These are phyloP conservation scores for Fusarium fracticaudum DNA, from an alignment of 2,329 filamentous ascomycete species.

Conservation along the genomic window DNA sequence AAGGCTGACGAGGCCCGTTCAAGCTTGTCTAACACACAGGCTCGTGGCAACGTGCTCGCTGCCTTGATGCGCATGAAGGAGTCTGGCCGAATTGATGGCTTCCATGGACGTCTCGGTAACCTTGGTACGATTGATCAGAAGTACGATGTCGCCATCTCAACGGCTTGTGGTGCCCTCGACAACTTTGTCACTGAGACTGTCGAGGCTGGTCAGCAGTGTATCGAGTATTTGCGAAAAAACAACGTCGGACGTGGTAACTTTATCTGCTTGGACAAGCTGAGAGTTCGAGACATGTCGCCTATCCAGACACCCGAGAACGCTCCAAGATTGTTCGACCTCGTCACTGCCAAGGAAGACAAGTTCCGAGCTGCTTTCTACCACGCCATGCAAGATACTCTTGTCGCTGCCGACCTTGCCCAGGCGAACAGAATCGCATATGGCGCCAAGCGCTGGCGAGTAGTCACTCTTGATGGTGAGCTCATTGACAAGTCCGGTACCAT, in stretches of 20 bases:
- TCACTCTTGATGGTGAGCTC: conserved; percentile 92
- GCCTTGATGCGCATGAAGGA: conserved; percentile 95
- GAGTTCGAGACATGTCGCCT: conserved; percentile 77
- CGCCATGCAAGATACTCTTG: conserved; percentile 92
- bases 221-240: conserved; percentile 96
- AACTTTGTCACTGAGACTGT: conserved; percentile 98
- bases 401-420: conserved; percentile 91
- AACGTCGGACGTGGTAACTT: conserved; percentile 97
- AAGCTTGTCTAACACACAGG: conserved; percentile 88
- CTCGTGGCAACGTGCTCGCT: conserved; percentile 89
- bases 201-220: conserved; percentile 96
- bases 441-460: conserved; percentile 91
- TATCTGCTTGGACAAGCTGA: conserved; percentile 90
- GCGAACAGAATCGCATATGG: conserved; percentile 98
- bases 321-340: conserved; percentile 90
- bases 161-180: conserved; percentile 88
- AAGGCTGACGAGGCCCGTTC: conserved; percentile 96
- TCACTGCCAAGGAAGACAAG: conserved; percentile 86
- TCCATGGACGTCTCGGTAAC: conserved; percentile 94
- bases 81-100: conserved; percentile 95
- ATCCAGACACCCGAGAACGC: conserved; percentile 93
- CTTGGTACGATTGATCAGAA: conserved; percentile 91
- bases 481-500: conserved; percentile 99
- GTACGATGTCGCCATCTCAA: conserved; percentile 98
- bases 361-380: conserved; percentile 95